phyloP scores from a whole-genome alignment of 192 early-diverging fungal genomes.

The Coemansia sp. region DNA sequence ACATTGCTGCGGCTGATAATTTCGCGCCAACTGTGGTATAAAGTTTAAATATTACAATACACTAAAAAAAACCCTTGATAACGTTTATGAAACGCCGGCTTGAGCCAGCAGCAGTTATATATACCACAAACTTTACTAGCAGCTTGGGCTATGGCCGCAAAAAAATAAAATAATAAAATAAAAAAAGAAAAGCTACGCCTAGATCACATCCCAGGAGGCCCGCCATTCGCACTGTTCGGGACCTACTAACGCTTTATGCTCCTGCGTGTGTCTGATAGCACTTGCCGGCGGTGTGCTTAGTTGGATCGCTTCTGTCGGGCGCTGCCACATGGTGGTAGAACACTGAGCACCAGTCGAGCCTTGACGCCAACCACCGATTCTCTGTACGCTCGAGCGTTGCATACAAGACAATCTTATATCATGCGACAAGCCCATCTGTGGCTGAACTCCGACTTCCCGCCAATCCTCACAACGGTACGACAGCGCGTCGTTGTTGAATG shows the following conservation, averaged over 20 bases:
- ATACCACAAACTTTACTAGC: not conserved
- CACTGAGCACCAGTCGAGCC: not conserved
- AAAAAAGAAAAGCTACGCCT: not conserved
- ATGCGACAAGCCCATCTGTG: not conserved
- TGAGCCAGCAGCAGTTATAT: not conserved
- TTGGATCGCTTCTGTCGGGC: not conserved
- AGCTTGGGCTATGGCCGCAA: not conserved
- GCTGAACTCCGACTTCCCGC: not conserved
- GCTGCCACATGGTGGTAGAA: not conserved
- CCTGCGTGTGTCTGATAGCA: not conserved
- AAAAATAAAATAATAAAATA: too few relatives aligned
- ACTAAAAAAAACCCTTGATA: not conserved
- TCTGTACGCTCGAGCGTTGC: not conserved
- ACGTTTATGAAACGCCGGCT: not conserved
- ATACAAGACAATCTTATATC: not conserved
- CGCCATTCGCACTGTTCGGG: conserved; percentile 26
- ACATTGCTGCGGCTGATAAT: conserved; percentile 5
- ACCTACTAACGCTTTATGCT: not conserved
- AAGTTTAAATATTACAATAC: conserved; percentile 7
- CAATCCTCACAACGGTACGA: not conserved
- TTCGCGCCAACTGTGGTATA: conserved; percentile 15
- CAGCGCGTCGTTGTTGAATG: not conserved
- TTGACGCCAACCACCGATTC: not conserved
- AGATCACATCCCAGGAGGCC: conserved; percentile 41
- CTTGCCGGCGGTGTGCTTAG: not conserved